A percentile compares a stretch with the other conserved stretches of the same genome.
phyloP scores from a whole-genome alignment of 2,329 filamentous ascomycete species.

The Helminthosporium solani region DNA sequence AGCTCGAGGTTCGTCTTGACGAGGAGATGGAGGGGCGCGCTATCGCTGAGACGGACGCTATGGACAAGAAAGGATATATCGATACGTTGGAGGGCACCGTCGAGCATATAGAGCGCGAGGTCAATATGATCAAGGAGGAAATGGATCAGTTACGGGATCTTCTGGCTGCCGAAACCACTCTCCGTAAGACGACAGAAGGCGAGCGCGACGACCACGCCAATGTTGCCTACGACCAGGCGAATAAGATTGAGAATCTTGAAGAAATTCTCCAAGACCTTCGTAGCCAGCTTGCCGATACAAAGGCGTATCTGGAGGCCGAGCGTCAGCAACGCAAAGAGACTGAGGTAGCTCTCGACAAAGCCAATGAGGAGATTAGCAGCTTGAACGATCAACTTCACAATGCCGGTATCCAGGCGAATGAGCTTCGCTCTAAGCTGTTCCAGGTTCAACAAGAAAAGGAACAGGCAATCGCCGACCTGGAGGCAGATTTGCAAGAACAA shows the following conservation, averaged over 20 bases:
- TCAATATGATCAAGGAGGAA: conserved; percentile 34
- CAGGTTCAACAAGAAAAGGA: conserved; percentile 47
- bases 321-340: conserved; percentile 47
- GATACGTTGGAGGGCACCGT: conserved; percentile 43
- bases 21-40: conserved; percentile 41
- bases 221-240: conserved; percentile 39
- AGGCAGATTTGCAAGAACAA: conserved; percentile 40
- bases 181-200: conserved; percentile 38
- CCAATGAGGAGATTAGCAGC: conserved; percentile 44
- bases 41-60: conserved; percentile 42
- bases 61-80: conserved; percentile 43
- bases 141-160: conserved; percentile 38
- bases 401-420: conserved; percentile 49
- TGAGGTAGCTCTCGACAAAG: conserved; percentile 46
- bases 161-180: conserved; percentile 34
- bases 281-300: conserved; percentile 41
- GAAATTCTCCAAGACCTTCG: conserved; percentile 43
- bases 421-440: conserved; percentile 51
- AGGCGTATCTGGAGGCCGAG: conserved; percentile 43
- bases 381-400: conserved; percentile 44
- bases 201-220: conserved; percentile 41
- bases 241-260: conserved; percentile 33
- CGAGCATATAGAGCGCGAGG: conserved; percentile 38
- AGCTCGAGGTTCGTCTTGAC: conserved; percentile 41
- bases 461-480: conserved; percentile 39